Evolutionary conservation across 1,284 basidiomycete species (phyloP).

Genomic region (Athelia psychrophila): DNA sequence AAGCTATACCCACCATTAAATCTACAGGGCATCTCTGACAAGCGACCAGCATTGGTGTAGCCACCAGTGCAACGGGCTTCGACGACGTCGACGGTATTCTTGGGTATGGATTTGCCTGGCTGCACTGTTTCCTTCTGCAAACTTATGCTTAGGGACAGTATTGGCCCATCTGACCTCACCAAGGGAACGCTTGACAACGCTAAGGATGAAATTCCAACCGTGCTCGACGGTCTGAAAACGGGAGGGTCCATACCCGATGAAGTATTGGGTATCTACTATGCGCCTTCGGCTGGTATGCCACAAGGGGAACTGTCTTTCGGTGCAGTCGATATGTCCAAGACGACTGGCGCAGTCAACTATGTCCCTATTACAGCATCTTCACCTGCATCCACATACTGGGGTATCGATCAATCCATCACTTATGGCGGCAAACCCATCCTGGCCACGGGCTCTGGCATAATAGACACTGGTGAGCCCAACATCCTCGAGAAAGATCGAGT

Average conservation of each 20-base stretch:
- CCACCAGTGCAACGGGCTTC: conserved; percentile 34
- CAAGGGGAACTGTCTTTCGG: conserved; percentile 50
- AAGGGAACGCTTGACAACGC: conserved; percentile 33
- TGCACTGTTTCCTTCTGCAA: background rate
- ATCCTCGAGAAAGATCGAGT: background rate
- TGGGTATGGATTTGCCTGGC: conserved; percentile 31
- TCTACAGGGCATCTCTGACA: conserved; percentile 3
- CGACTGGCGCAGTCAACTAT: background rate
- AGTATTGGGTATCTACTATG: conserved; percentile 50
- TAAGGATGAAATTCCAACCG: conserved; percentile 34
- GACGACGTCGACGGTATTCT: conserved; percentile 52
- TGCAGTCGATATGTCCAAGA: conserved; percentile 22
- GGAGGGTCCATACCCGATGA: conserved; percentile 34
- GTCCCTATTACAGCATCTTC: conserved; percentile 45
- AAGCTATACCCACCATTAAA: background rate
- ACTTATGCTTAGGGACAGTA: conserved; percentile 19
- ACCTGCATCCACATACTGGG: conserved; percentile 57
- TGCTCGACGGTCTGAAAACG: conserved; percentile 47
- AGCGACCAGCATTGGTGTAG: conserved; percentile 50
- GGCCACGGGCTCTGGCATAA: no score
- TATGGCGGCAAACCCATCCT: conserved; percentile 33
- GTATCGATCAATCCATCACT: conserved; percentile 55
- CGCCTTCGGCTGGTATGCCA: conserved; percentile 29
- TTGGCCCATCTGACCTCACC: conserved; percentile 51
- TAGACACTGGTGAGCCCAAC: no score